Evolutionary conservation across 345 rosid species (phyloP).

Genomic region (Hypericum perforatum): DNA sequence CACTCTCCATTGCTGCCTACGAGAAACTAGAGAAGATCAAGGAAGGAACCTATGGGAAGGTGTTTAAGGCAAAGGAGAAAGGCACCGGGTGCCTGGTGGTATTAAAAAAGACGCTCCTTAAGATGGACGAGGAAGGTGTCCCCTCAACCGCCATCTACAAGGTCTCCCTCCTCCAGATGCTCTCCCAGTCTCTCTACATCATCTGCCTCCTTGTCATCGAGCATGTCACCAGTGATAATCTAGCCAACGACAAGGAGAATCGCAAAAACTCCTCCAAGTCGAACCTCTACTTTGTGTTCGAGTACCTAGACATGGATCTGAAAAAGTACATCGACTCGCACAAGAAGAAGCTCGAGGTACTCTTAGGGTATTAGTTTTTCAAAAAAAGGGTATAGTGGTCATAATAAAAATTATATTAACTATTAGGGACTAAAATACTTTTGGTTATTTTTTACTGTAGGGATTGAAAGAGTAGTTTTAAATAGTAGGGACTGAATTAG

Average conservation of each 20-base stretch:
- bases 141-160: conserved; percentile 96
- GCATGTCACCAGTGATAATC: conserved; percentile 42
- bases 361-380: too few species aligned
- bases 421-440: too few species aligned
- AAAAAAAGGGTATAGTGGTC: too few species aligned
- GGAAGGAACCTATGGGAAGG: conserved; percentile 94
- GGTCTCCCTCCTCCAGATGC: conserved; percentile 86
- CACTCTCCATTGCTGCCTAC: too few species aligned
- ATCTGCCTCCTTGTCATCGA: conserved; percentile 90
- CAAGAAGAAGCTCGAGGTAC: too few species aligned
- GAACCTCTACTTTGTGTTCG: conserved; percentile 75
- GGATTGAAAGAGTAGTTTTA: too few species aligned
- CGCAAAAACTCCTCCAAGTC: conserved; percentile 33
- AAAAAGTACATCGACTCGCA: conserved; percentile 78
- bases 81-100: conserved; percentile 70
- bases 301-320: conserved; percentile 87
- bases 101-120: conserved; percentile 77
- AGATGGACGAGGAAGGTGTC: conserved; percentile 95
- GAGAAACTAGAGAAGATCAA: conserved; percentile 97
- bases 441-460: too few species aligned
- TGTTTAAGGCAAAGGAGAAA: conserved; percentile 85
- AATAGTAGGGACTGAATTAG: too few species aligned
- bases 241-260: not conserved
- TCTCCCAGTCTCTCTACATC: conserved; percentile 75
- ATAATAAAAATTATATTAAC: too few species aligned